Evolutionary conservation across 371 early-diverging fungal genomes (phyloP), one percentile per base, ranked within the genome.

Genomic region (Syncephalastrum monosporum): DNA sequence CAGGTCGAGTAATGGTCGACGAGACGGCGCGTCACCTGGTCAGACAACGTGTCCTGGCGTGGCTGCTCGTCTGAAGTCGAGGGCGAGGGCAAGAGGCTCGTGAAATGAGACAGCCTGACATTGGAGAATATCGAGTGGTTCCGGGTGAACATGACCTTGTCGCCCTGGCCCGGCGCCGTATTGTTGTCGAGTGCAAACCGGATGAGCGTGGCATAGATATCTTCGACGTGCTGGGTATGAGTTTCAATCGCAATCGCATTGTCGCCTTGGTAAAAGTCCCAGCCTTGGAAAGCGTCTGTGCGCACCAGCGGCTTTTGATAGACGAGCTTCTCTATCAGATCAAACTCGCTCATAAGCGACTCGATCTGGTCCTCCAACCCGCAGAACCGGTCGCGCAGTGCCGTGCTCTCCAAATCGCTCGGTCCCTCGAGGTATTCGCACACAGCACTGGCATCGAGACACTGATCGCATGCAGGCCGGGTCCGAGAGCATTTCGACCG

Each of bases 321-420:
- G 13, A 73, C 67, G 7, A 77, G 54, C n/a, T 55, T 44, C 51
- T 77, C 78, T 48, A 77, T 63, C 4, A 63, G 46, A 8, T 64
- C 67, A 49, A 77, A 77, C 42, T 77, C 71, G 42, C 56, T 59
- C 49, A 74, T 24, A 0, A 74, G 53, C 0, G 74, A 69, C 44
- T 74, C 71, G 23, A 77, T 77, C 23, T 77, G 78, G 29, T 70
- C 66, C 50, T 77, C 74, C n/a, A 77, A 45, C 5, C 68, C 71
- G 24, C 61, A 60, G 59, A 77, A 77, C 5, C 78, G 72, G 47
- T 72, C 67, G 29, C 78, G 66, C 43, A 77, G 48, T 5, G 78
- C 78, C 3, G 78, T 77, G 25, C 78, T 77, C 42, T 74, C 74
- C 1, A 77, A 51, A 68, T 77, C 78, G 12, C 78, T 74, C 4